Percentiles rank a stretch among this genome's conserved stretches.
These are phyloP conservation scores for Phytopythium chamaehyphon DNA, from an alignment of 352 stramenopile species.

Conservation along the genomic window DNA sequence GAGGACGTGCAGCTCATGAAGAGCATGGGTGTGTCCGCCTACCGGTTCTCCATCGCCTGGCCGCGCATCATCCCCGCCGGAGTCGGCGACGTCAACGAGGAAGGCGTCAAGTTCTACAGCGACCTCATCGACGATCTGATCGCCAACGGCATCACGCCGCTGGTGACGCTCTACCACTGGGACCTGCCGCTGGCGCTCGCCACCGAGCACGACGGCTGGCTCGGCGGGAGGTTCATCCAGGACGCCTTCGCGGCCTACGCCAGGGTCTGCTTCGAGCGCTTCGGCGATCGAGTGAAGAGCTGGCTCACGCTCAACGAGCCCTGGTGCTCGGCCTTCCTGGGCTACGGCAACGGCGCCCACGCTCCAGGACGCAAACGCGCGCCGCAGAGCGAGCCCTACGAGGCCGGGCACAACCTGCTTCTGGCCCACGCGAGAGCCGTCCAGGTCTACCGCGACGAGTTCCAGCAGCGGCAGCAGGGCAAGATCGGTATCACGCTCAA, in stretches of 20 bases:
- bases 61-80: constrained; percentile 87
- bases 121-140: constrained; percentile 86
- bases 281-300: constrained; percentile 90
- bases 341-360: constrained; percentile 82
- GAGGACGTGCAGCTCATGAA: constrained; percentile 91
- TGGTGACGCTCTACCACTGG: constrained; percentile 95
- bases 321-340: constrained; percentile 81
- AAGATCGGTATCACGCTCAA: constrained; percentile 91
- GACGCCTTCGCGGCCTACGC: constrained; percentile 80
- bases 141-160: constrained; percentile 80
- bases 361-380: constrained; percentile 62
- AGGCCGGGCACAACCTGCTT: constrained; percentile 85
- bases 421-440: constrained; percentile 85
- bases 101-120: constrained; percentile 90
- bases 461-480: constrained; percentile 55
- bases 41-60: constrained; percentile 92
- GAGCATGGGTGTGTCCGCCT: constrained; percentile 84
- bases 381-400: constrained; percentile 66
- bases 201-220: constrained; percentile 74
- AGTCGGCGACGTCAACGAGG: constrained; percentile 65
- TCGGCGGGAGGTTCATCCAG: constrained; percentile 43
- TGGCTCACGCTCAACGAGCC: constrained; percentile 94
- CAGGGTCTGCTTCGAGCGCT: constrained; percentile 83
- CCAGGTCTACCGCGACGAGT: constrained; percentile 78
- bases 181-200: constrained; percentile 88